Conservation (phyloP, 495 filamentous ascomycete genomes). For the Tuber aestivum region DNA sequence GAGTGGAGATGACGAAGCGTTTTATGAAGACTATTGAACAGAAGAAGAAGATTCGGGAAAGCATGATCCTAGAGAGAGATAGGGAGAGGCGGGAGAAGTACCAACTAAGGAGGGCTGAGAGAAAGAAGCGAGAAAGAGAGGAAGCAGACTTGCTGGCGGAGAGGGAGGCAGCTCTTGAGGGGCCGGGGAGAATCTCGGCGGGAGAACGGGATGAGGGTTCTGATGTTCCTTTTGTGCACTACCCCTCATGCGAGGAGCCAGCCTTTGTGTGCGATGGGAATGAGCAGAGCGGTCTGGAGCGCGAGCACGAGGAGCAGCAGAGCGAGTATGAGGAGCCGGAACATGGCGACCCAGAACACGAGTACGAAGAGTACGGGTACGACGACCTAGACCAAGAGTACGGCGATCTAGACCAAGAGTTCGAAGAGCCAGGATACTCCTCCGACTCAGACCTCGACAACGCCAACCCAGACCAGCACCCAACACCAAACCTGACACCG, state of each 20-base stretch:
- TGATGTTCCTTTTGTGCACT: neutral
- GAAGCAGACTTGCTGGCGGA: neutral
- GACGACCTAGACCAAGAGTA: no score
- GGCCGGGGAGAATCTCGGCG: neutral
- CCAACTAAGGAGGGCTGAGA: conserved; percentile 1
- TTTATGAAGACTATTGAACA: conserved; percentile 26
- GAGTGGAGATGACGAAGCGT: conserved; percentile 5
- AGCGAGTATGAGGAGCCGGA: neutral
- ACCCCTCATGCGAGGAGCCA: neutral
- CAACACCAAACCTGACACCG: neutral
- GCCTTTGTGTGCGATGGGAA: no score
- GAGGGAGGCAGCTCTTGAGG: neutral
- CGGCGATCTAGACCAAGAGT: neutral
- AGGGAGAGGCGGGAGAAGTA: conserved; percentile 6
- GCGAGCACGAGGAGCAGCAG: neutral
- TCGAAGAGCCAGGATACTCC: neutral
- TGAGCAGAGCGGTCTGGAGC: neutral
- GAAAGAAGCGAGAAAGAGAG: neutral
- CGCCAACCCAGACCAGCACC: neutral
- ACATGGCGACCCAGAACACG: no score
- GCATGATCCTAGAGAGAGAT: conserved; percentile 11
- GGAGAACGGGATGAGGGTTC: neutral
- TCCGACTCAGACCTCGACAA: neutral
- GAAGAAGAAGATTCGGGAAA: conserved; percentile 14
- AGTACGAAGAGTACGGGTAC: no score